Base-by-base conservation (phyloP, 805 yeast genomes). In the Starmerella kuoi region DNA sequence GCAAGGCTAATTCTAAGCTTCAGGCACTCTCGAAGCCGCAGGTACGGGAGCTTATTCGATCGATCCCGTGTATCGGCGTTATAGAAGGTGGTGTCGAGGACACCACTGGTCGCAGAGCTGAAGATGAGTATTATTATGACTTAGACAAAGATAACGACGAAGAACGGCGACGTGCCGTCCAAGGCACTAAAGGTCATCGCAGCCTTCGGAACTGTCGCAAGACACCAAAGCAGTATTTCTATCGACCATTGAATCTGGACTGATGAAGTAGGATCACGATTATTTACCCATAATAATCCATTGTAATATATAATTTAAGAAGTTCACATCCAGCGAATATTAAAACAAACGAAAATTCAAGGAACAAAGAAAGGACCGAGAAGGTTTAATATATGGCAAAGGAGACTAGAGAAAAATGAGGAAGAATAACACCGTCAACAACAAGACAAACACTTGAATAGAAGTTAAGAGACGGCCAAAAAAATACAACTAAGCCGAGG, bases 41-140 rank as follows among this genome's bases (percentile, higher is more conserved):
- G 25, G 38, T 54, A 7, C 39, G 35, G 7, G 40, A 18, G 18
- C 55, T 74, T 6, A 65, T 77, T 34, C 61, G 63, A 39, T 57
- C 60, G 34, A 63, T 75, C 30, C 54, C 61, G 4, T 79, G 88
- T 54, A 71, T 88, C 45, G 97, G 97, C n/a, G 79, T 81, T 9
- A 87, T 91, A 46, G 73, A 76, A 55, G 79, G 97, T 60, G 69
- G 72, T 45, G 96, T 96, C 37, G 87, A 86, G 60, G 98, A 91
- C 61, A 96, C 97, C 2, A 93, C 95, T 2, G 98, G 97, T 9
- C 85, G 86, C 60, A 83, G 82, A 3, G 67, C 91, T 48, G 97
- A 88, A 51, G 94, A 85, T 59, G 96, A 91, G 59, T 91, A 84
- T 57, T 91, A 86, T 61, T 91, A 91, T 57, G 76, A 78, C 44